Percentiles rank a stretch among this genome's conserved stretches.
Evolutionary conservation across 192 early-diverging fungal genomes (phyloP).

Genomic region (Coemansia sp.): DNA sequence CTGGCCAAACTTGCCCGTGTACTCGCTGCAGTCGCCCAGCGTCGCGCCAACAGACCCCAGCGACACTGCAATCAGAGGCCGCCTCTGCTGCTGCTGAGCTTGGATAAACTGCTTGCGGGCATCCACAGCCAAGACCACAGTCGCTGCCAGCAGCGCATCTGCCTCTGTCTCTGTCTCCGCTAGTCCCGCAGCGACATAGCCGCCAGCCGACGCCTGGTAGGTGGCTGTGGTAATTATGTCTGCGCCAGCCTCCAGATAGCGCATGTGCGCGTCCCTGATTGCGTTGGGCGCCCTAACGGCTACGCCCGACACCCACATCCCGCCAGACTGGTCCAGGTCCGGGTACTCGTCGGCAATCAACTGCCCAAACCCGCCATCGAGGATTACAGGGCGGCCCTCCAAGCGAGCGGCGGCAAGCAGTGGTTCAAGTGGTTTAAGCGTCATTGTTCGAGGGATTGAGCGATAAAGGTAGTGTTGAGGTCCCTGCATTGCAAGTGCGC

Average conservation of each 20-base stretch:
- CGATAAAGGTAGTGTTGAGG: background rate
- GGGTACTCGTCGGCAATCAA: conserved; percentile 24
- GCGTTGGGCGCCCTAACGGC: conserved; percentile 15
- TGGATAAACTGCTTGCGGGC: conserved; percentile 45
- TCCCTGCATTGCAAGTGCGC: too few species aligned
- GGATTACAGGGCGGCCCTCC: conserved; percentile 3
- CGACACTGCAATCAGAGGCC: conserved; percentile 55
- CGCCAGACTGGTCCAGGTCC: conserved; percentile 9
- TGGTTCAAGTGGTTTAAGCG: background rate
- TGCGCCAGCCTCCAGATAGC: conserved; percentile 55
- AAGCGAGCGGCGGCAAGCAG: background rate
- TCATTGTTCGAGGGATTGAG: background rate
- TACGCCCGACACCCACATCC: conserved; percentile 24
- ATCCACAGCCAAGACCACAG: conserved; percentile 45
- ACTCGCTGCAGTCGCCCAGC: conserved; percentile 63
- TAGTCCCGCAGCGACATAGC: conserved; percentile 44
- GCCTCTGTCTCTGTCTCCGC: conserved; percentile 25
- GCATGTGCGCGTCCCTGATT: conserved; percentile 35
- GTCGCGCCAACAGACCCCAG: conserved; percentile 67
- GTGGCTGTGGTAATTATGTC: conserved; percentile 56
- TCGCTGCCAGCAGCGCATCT: conserved; percentile 30
- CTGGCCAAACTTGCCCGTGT: conserved; percentile 58
- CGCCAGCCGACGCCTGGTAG: conserved; percentile 56
- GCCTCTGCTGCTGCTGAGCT: background rate
- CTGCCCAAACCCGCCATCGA: conserved; percentile 35